phyloP scores from a whole-genome alignment of 345 rosid genomes.

The Citrus trifoliata region DNA sequence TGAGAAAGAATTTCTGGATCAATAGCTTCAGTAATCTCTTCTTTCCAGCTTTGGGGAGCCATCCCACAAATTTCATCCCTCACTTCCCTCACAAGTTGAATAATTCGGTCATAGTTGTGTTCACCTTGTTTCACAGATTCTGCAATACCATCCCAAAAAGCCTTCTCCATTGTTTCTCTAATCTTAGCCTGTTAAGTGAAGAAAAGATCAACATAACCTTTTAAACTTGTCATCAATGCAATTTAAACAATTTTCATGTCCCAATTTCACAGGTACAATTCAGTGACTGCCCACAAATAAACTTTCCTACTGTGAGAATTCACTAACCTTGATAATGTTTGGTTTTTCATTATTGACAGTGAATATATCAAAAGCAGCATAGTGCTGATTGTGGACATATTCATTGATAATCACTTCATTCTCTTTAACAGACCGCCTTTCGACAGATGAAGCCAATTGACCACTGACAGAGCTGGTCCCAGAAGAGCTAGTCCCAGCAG shows the following conservation, averaged over 20 bases:
- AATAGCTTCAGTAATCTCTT: slow-evolving; percentile 61
- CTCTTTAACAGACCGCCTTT: slow-evolving; percentile 30
- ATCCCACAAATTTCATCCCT: slow-evolving; percentile 84
- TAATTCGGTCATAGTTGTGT: slow-evolving; percentile 61
- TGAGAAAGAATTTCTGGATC: slow-evolving; percentile 77
- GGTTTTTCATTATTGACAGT: slow-evolving; percentile 33
- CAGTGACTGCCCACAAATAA: neutral
- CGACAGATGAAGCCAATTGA: slow-evolving; percentile 28
- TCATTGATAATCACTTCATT: slow-evolving; percentile 86
- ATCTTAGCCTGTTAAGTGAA: slow-evolving; percentile 49
- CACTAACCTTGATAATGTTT: slow-evolving; percentile 58
- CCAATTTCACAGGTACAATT: neutral
- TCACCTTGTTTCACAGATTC: slow-evolving; percentile 61
- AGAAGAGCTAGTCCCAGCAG: slow-evolving; percentile 21
- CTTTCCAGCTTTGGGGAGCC: slow-evolving; percentile 83
- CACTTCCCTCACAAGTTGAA: slow-evolving; percentile 81
- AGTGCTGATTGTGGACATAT: slow-evolving; percentile 52
- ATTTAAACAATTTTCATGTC: neutral
- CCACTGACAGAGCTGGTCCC: slow-evolving; percentile 23
- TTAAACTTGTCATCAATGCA: neutral
- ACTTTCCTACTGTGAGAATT: neutral
- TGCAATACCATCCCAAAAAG: slow-evolving; percentile 82
- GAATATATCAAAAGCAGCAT: slow-evolving; percentile 41
- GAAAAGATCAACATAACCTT: slow-evolving; percentile 1
- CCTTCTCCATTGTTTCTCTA: slow-evolving; percentile 76